Percentiles rank a stretch among this genome's conserved stretches.
phyloP scores from a whole-genome alignment of 2,329 filamentous ascomycete species.

The Trichoderma sp. region DNA sequence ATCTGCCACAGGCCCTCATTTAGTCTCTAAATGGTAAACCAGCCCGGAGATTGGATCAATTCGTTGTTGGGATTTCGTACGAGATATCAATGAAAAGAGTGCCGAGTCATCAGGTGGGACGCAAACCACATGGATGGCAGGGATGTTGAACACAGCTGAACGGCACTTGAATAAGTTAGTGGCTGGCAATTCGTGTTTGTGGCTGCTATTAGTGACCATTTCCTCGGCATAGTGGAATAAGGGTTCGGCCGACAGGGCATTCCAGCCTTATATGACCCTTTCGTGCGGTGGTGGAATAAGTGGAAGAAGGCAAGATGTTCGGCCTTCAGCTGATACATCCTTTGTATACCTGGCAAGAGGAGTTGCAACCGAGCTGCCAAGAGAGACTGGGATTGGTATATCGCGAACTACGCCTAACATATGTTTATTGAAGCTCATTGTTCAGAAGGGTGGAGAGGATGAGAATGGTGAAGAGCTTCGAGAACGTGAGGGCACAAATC shows the following conservation, averaged over 20 bases:
- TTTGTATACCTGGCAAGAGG: neutral
- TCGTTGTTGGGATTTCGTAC: neutral
- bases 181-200: neutral
- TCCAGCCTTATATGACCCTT: neutral
- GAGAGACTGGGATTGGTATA: neutral
- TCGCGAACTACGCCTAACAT: neutral
- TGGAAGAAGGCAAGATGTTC: neutral
- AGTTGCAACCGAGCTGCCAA: neutral
- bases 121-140: slow-evolving; percentile 2
- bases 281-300: neutral
- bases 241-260: neutral
- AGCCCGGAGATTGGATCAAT: neutral
- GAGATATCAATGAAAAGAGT: neutral
- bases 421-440: neutral
- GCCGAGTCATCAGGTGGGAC: neutral
- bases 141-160: neutral
- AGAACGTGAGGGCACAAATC: neutral
- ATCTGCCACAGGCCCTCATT: neutral
- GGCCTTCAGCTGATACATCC: too few species aligned
- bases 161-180: neutral
- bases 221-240: neutral
- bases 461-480: neutral
- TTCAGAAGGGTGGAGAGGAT: neutral
- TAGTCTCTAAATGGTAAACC: neutral
- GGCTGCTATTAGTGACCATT: neutral